Base-by-base conservation (phyloP, 208 protist species). In the Angomonas deanei region DNA sequence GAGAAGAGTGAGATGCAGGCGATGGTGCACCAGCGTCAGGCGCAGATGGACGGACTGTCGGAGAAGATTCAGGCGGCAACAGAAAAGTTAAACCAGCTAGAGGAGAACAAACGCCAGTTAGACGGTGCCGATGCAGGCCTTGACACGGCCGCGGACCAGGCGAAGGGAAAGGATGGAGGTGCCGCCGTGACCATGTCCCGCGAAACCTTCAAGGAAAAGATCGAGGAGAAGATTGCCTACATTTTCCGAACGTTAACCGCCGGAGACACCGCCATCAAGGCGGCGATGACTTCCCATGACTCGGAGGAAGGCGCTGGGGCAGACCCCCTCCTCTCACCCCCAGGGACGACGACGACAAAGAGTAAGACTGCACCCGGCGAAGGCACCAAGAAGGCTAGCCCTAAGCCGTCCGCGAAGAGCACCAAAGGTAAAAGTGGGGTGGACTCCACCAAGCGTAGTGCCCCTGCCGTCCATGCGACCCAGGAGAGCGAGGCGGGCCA, bases 1-100 rank as follows among this genome's bases (percentile, higher is more conserved):
- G 91, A 96, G 63, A 72, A 89, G 66, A 66, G 84, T n/a, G 88
- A 96, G 57, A 94, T 96, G 87, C 72, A 80, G 19, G 48, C 68
- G 17, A 92, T 97, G 83, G 81, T 88, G 26, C 42, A 74, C 4
- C 78, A 92, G 61, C 84, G 97, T 6, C 82, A 86, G 58, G 38
- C 61, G 11, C 92, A 98, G 74, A 97, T 98, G 70, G 72, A 83
- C 32, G 68, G 65, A 4, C 72, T 97, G 31, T 68, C 80, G 36
- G 67, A 74, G 28, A 86, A 88, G 50, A 96, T 98, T 54, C 48
- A 52, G 11, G 74, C 71, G 30, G 81, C 96, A 46, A 69, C 93
- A 33, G 63, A 82, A 30, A 92, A 96, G 65, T 60, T 91, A 34
- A 60, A 66, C 47, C 74, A 75, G 50, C 72, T 98, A 11, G 73